These are phyloP conservation scores for Perilla frutescens DNA, from an alignment of 257 asterid species.

Conservation along the genomic window DNA sequence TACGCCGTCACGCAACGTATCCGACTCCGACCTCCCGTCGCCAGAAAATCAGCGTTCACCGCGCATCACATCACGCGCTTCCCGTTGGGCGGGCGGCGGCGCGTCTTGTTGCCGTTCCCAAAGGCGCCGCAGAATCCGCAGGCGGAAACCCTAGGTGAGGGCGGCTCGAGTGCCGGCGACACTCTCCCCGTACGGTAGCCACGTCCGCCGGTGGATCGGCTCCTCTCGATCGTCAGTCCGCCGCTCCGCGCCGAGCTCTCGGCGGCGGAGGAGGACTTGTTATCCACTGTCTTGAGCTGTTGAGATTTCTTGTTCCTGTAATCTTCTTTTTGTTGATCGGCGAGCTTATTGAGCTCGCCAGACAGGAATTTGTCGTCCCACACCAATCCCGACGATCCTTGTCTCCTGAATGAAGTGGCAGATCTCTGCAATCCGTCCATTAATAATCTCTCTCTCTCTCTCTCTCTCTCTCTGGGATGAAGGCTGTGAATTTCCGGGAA, in stretches of 20 bases:
- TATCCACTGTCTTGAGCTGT: not conserved
- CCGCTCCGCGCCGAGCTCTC: conserved; percentile 20
- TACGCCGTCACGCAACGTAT: not conserved
- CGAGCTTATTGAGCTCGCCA: conserved; percentile 42
- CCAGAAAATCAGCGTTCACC: not conserved
- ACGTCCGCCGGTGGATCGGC: conserved; percentile 56
- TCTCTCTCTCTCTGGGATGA: conserved; percentile 13
- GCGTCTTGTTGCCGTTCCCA: conserved; percentile 38
- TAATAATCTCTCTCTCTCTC: conserved; percentile 3
- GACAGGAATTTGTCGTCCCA: conserved; percentile 62
- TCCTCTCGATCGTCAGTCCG: conserved; percentile 55
- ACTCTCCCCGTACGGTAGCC: conserved; percentile 47
- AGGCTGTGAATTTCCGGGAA: conserved; percentile 15
- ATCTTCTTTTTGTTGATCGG: conserved; percentile 34
- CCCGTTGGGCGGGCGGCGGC: conserved; percentile 47
- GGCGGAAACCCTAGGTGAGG: conserved; percentile 54
- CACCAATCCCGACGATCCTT: conserved; percentile 61
- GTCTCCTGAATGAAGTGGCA: conserved; percentile 56
- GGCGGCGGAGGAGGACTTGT: not conserved
- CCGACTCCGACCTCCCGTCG: not conserved
- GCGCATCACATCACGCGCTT: conserved; percentile 47
- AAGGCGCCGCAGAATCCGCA: conserved; percentile 55
- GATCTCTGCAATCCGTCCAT: conserved; percentile 71
- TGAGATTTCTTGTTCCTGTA: conserved; percentile 21
- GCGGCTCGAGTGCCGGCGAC: conserved; percentile 54